A percentile compares a stretch with the other conserved stretches of the same genome.
These are phyloP conservation scores for Chytridium lagenaria DNA, from an alignment of 371 early-diverging fungal genomes.

Conservation along the genomic window DNA sequence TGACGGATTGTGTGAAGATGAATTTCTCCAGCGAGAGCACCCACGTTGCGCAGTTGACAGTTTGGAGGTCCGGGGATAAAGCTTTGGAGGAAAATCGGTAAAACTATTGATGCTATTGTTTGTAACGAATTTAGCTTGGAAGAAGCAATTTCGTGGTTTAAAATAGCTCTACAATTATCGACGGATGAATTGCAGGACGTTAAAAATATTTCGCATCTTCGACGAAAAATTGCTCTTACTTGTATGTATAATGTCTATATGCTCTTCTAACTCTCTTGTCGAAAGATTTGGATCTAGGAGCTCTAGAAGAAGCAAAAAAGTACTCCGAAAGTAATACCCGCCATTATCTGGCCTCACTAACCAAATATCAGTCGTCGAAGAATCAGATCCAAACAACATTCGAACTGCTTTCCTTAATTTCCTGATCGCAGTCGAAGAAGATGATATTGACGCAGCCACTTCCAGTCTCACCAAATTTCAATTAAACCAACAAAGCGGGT, in stretches of 20 bases:
- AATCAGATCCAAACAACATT: neutral
- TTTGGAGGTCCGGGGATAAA: slow-evolving; percentile 32
- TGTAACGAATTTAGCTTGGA: slow-evolving; percentile 17
- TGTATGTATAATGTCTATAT: slow-evolving; percentile 2
- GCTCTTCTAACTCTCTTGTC: neutral
- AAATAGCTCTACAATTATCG: slow-evolving; percentile 26
- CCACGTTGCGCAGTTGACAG: slow-evolving; percentile 26
- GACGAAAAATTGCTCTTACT: slow-evolving; percentile 5
- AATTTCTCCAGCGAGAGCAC: slow-evolving; percentile 22
- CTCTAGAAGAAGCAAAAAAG: neutral
- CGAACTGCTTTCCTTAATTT: neutral
- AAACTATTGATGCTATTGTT: neutral
- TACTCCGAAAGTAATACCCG: neutral
- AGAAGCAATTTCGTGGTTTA: slow-evolving; percentile 34
- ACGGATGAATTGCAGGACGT: slow-evolving; percentile 18
- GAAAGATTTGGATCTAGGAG: neutral
- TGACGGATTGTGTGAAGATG: slow-evolving; percentile 4
- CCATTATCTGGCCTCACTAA: neutral
- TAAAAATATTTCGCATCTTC: slow-evolving; percentile 1
- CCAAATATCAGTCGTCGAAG: neutral
- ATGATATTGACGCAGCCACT: neutral
- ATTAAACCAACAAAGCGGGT: neutral
- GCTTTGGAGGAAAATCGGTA: slow-evolving; percentile 26
- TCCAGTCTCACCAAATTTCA: neutral
- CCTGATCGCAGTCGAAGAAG: slow-evolving; percentile 5